Evolutionary conservation across 306 rosid species (phyloP).

Genomic region (Heteromeles arbutifolia): DNA sequence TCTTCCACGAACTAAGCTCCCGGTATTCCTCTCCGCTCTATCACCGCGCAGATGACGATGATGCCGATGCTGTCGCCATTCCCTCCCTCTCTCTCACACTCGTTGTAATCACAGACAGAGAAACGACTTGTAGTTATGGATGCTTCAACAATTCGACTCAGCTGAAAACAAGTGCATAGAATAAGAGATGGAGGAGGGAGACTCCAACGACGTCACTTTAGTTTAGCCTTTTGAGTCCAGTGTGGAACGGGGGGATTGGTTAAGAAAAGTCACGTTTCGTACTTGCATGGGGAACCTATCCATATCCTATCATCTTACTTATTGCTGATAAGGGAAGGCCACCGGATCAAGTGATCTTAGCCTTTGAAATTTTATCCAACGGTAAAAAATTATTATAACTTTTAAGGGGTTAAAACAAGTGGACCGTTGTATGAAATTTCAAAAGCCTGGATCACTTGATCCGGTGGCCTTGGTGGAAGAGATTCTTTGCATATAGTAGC

Average conservation of each 20-base stretch:
- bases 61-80: constrained; percentile 45
- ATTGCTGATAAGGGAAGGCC: too few species aligned
- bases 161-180: background rate
- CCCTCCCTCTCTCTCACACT: background rate
- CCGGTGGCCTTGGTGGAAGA: too few species aligned
- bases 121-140: background rate
- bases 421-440: too few species aligned
- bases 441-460: too few species aligned
- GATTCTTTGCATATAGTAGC: too few species aligned
- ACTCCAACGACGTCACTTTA: background rate
- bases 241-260: background rate
- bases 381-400: too few species aligned
- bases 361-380: too few species aligned
- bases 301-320: too few species aligned
- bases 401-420: too few species aligned
- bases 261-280: too few species aligned
- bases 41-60: constrained; percentile 28
- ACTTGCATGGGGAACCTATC: too few species aligned
- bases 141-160: background rate
- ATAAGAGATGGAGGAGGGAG: background rate
- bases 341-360: too few species aligned
- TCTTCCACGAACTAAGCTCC: constrained; percentile 89
- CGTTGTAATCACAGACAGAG: background rate
- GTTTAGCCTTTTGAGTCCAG: background rate
- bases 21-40: constrained; percentile 87